Percentiles rank a stretch among this genome's conserved stretches.
These are phyloP conservation scores for Tricholoma bakamatsutake DNA, from an alignment of 768 basidiomycete genomes.

Conservation along the genomic window DNA sequence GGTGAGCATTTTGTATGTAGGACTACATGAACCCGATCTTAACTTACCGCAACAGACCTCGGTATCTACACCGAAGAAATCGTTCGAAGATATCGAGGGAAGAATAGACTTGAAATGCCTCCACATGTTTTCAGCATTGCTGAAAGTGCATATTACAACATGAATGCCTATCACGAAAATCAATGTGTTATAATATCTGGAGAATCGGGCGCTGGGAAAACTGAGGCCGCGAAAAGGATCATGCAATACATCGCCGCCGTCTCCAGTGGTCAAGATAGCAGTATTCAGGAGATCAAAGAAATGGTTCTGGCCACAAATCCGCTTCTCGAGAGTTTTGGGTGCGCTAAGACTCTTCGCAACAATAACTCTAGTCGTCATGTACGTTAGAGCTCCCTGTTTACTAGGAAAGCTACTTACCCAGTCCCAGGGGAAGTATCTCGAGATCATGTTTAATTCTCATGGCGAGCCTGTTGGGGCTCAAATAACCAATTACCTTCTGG, in stretches of 20 bases:
- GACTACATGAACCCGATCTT: background rate
- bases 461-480: conserved; percentile 97
- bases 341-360: conserved; percentile 97
- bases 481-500: conserved; percentile 96
- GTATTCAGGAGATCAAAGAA: conserved; percentile 97
- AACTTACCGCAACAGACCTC: conserved; percentile 53
- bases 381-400: conserved; percentile 27
- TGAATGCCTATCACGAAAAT: conserved; percentile 99
- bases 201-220: conserved; percentile 98
- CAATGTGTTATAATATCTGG: conserved; percentile 99
- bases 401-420: conserved; percentile 13
- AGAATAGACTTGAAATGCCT: conserved; percentile 96
- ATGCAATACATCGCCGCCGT: conserved; percentile 99
- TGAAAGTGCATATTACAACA: conserved; percentile 96
- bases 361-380: conserved; percentile 99
- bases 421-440: conserved; percentile 90
- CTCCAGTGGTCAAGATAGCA: conserved; percentile 79
- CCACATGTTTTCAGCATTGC: conserved; percentile 98
- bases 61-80: conserved; percentile 96
- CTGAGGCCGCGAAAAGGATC: conserved; percentile 97
- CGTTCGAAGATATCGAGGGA: conserved; percentile 82
- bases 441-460: conserved; percentile 95
- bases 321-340: conserved; percentile 94
- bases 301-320: conserved; percentile 99
- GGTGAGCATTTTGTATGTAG: conserved; percentile 37